Conservation (phyloP, 2,329 filamentous ascomycete genomes). For the Xylariaceae sp. region DNA sequence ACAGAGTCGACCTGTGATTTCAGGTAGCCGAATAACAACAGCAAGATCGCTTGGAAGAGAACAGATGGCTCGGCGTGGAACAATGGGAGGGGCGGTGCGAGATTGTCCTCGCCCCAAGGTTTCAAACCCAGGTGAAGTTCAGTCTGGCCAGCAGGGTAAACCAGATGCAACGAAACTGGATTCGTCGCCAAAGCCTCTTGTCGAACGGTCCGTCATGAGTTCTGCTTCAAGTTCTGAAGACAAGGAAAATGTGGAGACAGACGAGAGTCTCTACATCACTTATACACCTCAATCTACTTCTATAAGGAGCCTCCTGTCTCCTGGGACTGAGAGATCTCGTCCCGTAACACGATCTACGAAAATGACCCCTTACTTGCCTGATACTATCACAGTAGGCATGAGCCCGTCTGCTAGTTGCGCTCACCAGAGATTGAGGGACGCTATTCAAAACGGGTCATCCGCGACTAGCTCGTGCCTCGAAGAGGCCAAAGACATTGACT, state of each 20-base stretch:
- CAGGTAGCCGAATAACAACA: slow-evolving; percentile 3
- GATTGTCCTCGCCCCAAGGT: not conserved
- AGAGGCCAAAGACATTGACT: slow-evolving; percentile 18
- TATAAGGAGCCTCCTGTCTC: slow-evolving; percentile 1
- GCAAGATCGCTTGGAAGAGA: not conserved
- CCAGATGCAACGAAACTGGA: not conserved
- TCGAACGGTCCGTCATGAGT: not conserved
- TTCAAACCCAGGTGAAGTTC: not conserved
- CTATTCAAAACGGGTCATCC: not conserved
- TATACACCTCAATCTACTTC: slow-evolving; percentile 10
- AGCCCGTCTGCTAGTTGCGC: slow-evolving; percentile 3
- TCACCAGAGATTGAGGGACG: slow-evolving; percentile 13
- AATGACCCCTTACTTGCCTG: not conserved
- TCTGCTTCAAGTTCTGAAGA: not conserved
- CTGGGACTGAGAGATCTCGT: slow-evolving; percentile 6
- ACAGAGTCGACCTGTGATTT: not conserved
- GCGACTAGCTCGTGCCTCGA: slow-evolving; percentile 19
- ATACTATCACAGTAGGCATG: no score
- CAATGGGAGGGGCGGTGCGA: slow-evolving; percentile 5
- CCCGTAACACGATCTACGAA: slow-evolving; percentile 9
- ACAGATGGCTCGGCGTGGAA: not conserved
- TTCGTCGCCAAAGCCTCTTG: not conserved
- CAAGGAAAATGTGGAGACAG: not conserved
- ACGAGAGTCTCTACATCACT: slow-evolving; percentile 1
- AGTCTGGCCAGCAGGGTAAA: not conserved